Percentiles rank a stretch among this genome's conserved stretches.
Evolutionary conservation across 2,329 filamentous ascomycete species (phyloP).

Genomic region (Talaromyces verruculosus): DNA sequence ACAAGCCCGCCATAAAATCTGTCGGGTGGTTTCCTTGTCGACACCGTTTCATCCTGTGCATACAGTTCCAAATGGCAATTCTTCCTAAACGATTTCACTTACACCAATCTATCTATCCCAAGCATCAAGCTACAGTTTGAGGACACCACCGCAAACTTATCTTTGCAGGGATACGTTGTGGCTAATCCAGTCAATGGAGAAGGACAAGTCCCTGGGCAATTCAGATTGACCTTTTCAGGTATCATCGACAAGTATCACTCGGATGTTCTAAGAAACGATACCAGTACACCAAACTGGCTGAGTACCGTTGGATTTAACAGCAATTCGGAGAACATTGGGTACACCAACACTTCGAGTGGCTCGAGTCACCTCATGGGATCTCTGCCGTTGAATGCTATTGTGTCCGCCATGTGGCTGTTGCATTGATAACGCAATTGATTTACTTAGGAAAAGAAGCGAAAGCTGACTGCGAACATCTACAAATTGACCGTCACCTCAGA

Average conservation of each 20-base stretch:
- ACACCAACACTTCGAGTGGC: slow-evolving; percentile 10
- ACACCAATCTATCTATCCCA: not conserved
- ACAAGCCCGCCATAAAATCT: slow-evolving; percentile 9
- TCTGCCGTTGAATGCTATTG: slow-evolving; percentile 1
- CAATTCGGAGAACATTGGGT: slow-evolving; percentile 24
- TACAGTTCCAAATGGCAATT: slow-evolving; percentile 1
- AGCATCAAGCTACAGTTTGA: slow-evolving; percentile 9
- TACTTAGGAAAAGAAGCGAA: no score
- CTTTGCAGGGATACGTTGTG: slow-evolving; percentile 10
- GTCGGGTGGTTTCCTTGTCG: not conserved
- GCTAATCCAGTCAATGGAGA: not conserved
- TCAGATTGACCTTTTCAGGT: slow-evolving; percentile 3
- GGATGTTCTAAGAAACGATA: slow-evolving; percentile 21
- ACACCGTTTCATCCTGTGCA: not conserved
- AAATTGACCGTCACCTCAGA: no score
- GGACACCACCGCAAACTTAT: not conserved
- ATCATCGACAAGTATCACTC: slow-evolving; percentile 24
- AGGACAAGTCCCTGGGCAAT: not conserved
- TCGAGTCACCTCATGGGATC: not conserved
- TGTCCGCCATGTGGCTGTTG: not conserved
- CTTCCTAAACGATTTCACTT: not conserved
- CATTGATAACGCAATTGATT: no score
- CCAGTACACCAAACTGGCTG: slow-evolving; percentile 20
- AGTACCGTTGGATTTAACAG: slow-evolving; percentile 25
- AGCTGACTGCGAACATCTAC: no score